Evolutionary conservation across 192 early-diverging fungal species (phyloP).

Genomic region (Thamnidium elegans): DNA sequence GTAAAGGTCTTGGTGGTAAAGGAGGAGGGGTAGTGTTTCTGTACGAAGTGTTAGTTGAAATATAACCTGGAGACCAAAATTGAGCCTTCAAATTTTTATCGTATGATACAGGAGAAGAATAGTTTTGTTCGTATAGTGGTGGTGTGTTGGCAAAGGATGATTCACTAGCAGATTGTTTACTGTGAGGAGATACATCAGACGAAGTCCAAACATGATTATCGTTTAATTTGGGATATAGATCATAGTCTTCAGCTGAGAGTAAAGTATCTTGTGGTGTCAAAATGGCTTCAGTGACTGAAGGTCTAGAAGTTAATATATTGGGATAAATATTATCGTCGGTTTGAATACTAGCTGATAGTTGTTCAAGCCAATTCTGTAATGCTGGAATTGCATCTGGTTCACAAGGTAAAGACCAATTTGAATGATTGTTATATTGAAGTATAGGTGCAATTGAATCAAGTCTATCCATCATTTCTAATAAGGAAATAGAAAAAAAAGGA

Average conservation of each 20-base stretch:
- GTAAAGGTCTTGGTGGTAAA: neutral
- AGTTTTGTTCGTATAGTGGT: neutral
- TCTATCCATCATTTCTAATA: conserved; percentile 25
- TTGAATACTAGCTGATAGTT: conserved; percentile 27
- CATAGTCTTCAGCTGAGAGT: neutral
- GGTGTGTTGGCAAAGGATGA: neutral
- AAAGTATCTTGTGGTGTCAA: neutral
- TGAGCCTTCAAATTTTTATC: neutral
- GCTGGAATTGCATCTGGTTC: conserved; percentile 8
- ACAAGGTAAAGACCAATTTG: conserved; percentile 3
- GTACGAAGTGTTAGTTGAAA: neutral
- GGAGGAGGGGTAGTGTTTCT: neutral
- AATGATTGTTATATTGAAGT: neutral
- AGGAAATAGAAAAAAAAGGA: neutral
- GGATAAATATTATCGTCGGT: conserved; percentile 21
- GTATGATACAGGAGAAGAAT: neutral
- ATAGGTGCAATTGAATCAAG: conserved; percentile 16
- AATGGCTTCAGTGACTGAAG: neutral
- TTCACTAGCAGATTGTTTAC: neutral
- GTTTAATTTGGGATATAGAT: conserved; percentile 4
- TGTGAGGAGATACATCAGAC: neutral
- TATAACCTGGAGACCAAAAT: conserved; percentile 12
- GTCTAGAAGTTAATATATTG: neutral
- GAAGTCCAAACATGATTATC: neutral
- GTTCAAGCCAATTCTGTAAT: conserved; percentile 28